These are phyloP conservation scores for Rhizopogon vesiculosus DNA, from an alignment of 768 basidiomycete species.

Conservation along the genomic window DNA sequence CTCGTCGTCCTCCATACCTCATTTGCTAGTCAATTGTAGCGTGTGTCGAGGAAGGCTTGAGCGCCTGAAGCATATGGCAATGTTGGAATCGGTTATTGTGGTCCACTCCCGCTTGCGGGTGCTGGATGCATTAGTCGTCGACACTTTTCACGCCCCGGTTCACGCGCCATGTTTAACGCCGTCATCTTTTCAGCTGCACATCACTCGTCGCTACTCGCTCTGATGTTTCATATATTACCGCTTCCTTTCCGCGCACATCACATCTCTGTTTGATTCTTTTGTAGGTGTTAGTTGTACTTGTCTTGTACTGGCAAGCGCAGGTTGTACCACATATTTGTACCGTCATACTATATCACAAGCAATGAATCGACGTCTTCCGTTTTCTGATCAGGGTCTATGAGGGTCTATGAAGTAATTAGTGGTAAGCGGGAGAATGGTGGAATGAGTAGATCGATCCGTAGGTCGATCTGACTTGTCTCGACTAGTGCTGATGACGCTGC, in stretches of 20 bases:
- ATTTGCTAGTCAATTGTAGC: conserved; percentile 34
- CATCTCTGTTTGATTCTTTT: conserved; percentile 20
- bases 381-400: not conserved
- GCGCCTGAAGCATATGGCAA: conserved; percentile 13
- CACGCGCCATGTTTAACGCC: conserved; percentile 16
- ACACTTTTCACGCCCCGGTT: conserved; percentile 16
- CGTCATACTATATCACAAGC: conserved; percentile 7
- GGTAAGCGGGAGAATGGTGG: not conserved
- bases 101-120: conserved; percentile 24
- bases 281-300: conserved; percentile 30
- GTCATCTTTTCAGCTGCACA: conserved; percentile 15
- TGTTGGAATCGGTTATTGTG: conserved; percentile 6
- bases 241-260: conserved; percentile 12
- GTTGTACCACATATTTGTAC: conserved; percentile 28
- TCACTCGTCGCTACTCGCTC: conserved; percentile 10
- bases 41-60: conserved; percentile 18
- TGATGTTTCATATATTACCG: conserved; percentile 15
- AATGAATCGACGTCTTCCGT: conserved; percentile 2
- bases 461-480: too few species aligned
- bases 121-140: conserved; percentile 10
- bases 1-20: conserved; percentile 20
- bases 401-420: not conserved
- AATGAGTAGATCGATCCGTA: not conserved
- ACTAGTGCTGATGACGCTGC: too few species aligned
- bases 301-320: conserved; percentile 24